Evolutionary conservation across 208 protist species (phyloP).

Genomic region (Trypanosomatidae sp.): DNA sequence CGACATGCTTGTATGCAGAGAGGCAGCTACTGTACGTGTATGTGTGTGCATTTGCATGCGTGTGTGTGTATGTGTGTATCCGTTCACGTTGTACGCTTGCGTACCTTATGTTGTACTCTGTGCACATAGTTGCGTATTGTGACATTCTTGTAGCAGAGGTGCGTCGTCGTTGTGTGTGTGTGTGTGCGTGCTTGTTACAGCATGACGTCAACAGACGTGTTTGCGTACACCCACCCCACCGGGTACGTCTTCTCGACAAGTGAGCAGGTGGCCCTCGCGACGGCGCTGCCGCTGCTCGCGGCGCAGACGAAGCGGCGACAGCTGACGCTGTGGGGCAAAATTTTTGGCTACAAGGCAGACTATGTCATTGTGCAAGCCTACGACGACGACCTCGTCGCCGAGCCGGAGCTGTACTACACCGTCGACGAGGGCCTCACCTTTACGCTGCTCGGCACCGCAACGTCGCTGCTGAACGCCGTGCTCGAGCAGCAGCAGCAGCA

Average conservation of each 20-base stretch:
- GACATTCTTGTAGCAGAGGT: neutral
- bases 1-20: too few relatives aligned
- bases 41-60: too few relatives aligned
- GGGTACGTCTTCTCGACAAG: conserved; percentile 53
- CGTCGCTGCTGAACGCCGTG: conserved; percentile 29
- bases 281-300: conserved; percentile 53
- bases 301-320: conserved; percentile 42
- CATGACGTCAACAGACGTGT: conserved; percentile 9
- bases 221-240: conserved; percentile 30
- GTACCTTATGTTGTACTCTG: too few relatives aligned
- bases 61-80: too few relatives aligned
- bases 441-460: conserved; percentile 58
- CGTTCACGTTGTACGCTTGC: too few relatives aligned
- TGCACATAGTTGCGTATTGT: too few relatives aligned
- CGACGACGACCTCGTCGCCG: conserved; percentile 55
- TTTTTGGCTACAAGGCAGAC: conserved; percentile 72
- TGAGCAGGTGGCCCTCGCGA: conserved; percentile 55
- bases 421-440: conserved; percentile 69
- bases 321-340: conserved; percentile 71
- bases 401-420: conserved; percentile 71
- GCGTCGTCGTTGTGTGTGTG: neutral
- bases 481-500: too few relatives aligned
- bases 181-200: neutral
- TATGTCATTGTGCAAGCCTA: conserved; percentile 74
- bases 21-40: too few relatives aligned